Base-by-base conservation (phyloP, 2,329 filamentous ascomycete species). In the Calonectria crousiana region DNA sequence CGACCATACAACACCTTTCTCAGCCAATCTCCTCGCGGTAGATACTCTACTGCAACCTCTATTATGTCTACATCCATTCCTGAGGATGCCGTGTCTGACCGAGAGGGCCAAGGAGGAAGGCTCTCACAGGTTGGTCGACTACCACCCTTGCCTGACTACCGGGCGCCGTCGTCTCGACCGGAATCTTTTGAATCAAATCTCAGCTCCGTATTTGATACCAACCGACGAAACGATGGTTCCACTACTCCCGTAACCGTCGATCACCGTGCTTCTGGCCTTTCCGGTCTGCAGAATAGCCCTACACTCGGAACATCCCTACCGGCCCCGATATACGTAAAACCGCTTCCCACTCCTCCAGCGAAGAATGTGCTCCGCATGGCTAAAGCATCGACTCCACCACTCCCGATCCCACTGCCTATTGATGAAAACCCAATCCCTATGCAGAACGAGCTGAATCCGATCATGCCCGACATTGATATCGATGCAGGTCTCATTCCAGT, bases 401-500 rank as follows among this genome's bases (percentile, higher is more conserved):
- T 47, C 38, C 62, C 36, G 34, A 10, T n/a, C 23, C 52, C 41
- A 20, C 23, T n/a, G 8, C 62, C 53, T 2, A 41, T 69, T n/a
- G 8, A 69, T 6, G 67, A 69, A 62, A 62, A 20, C 8, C 36
- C 10, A 36, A 62, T 62, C 34, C 56, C 36, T 23, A 34, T 41
- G 18, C 56, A 62, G 6, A 62, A 23, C 14, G 56, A 62, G 6
- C 26, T 41, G 2, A 41, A 8, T 16, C 60, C 60, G 10, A 49
- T 65, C 38, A 26, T 34, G 1, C 26, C 60, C 26, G 41, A 65
- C 18, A 34, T 47, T 16, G 78, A 81, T 52, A 51, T 75, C 9
- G 80, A 81, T 41, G 74, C 80, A 36, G 75, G 80, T 20, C 79
- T 78, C 5, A 81, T 81, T 26, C 80, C 80, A 2, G 80, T 81